A percentile compares a stretch with the other conserved stretches of the same genome.
Evolutionary conservation across 192 early-diverging fungal genomes (phyloP).

Genomic region (Helicostylum pulchrum): DNA sequence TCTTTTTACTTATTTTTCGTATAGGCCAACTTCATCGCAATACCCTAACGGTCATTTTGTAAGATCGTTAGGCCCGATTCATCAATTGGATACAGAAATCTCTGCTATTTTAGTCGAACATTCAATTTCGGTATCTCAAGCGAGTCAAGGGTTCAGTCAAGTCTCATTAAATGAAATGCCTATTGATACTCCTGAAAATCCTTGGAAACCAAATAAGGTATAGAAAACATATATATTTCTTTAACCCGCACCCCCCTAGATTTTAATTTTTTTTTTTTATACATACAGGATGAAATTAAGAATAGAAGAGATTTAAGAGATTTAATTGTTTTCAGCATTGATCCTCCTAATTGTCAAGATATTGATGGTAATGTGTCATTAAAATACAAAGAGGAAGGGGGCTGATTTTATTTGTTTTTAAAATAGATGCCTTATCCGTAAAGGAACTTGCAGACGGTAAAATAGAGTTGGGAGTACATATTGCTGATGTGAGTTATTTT

Average conservation of each 20-base stretch:
- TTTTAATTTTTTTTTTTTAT: not conserved
- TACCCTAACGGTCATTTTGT: slow-evolving; percentile 80
- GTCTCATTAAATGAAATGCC: slow-evolving; percentile 68
- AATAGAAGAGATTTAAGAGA: slow-evolving; percentile 39
- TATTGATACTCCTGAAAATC: slow-evolving; percentile 40
- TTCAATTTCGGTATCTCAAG: slow-evolving; percentile 71
- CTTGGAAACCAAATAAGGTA: slow-evolving; percentile 52
- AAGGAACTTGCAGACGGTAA: slow-evolving; percentile 42
- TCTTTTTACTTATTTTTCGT: not conserved
- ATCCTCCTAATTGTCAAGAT: slow-evolving; percentile 74
- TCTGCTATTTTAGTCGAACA: slow-evolving; percentile 75
- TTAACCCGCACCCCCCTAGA: not conserved
- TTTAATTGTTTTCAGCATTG: slow-evolving; percentile 52
- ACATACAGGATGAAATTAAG: slow-evolving; percentile 38
- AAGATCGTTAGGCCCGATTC: slow-evolving; percentile 60
- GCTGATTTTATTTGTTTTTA: not conserved
- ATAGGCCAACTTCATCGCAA: slow-evolving; percentile 58
- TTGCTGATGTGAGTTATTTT: slow-evolving; percentile 75
- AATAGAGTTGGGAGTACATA: slow-evolving; percentile 73
- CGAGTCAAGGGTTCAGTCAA: slow-evolving; percentile 62
- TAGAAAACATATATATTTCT: not conserved
- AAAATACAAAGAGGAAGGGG: not conserved
- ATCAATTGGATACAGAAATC: slow-evolving; percentile 69
- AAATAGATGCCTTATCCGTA: slow-evolving; percentile 63
- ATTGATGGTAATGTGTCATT: slow-evolving; percentile 54